Evolutionary conservation across 805 yeast species (phyloP).

Genomic region (Candida ficus): DNA sequence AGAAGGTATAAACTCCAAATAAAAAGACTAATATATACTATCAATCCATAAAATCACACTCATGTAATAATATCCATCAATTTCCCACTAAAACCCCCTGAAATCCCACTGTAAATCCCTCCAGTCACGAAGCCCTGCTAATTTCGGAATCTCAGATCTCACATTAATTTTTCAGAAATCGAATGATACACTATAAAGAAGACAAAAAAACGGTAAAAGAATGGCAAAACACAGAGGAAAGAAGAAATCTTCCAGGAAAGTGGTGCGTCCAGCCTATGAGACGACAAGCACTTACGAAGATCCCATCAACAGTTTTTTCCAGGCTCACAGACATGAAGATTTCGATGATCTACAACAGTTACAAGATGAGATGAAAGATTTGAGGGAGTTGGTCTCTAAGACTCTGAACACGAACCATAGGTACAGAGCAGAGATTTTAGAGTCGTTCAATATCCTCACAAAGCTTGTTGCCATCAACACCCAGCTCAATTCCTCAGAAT

Average conservation of each 20-base stretch:
- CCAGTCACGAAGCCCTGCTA: too few species aligned
- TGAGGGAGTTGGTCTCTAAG: conserved; percentile 6
- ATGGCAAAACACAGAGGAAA: conserved; percentile 8
- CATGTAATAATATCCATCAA: too few species aligned
- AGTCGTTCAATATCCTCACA: conserved; percentile 4
- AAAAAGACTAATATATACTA: too few species aligned
- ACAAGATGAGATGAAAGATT: conserved; percentile 1
- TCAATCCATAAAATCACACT: too few species aligned
- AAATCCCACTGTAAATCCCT: too few species aligned
- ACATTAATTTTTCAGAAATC: not conserved
- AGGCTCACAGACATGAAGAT: conserved; percentile 3
- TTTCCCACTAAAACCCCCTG: too few species aligned
- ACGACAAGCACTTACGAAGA: conserved; percentile 1
- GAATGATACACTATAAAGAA: not conserved
- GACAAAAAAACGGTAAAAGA: not conserved
- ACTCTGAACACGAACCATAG: conserved; percentile 5
- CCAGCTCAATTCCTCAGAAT: conserved; percentile 4
- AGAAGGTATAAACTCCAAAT: too few species aligned
- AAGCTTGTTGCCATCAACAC: conserved; percentile 1
- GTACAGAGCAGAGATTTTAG: conserved; percentile 8
- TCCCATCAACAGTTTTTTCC: conserved; percentile 7
- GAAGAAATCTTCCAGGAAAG: conserved; percentile 5
- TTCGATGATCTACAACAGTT: conserved; percentile 3
- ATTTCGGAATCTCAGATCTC: not conserved
- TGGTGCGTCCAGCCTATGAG: not conserved